Conservation (phyloP, 2,329 filamentous ascomycete genomes). For the Pseudocercospora vitis region DNA sequence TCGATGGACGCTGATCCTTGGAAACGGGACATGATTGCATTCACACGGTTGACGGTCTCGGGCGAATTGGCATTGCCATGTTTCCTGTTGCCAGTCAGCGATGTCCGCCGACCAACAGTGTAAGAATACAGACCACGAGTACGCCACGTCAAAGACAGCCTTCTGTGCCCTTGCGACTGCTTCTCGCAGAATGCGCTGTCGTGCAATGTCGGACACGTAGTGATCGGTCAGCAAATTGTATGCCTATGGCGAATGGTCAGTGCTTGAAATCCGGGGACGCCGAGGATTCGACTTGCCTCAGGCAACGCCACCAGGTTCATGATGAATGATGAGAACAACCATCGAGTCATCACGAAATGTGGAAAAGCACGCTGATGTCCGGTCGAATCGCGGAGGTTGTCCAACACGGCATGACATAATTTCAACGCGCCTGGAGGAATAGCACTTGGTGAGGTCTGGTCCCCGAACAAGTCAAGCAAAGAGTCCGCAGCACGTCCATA, state of each 20-base stretch:
- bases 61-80: constrained; percentile 64
- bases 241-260: constrained; percentile 51
- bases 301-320: constrained; percentile 82
- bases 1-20: constrained; percentile 17
- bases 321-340: constrained; percentile 87
- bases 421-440: constrained; percentile 84
- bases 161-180: constrained; percentile 78
- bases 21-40: constrained; percentile 69
- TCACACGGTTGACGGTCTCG: constrained; percentile 66
- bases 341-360: constrained; percentile 83
- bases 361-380: constrained; percentile 69
- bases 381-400: constrained; percentile 63
- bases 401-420: constrained; percentile 78
- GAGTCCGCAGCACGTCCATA: constrained; percentile 78
- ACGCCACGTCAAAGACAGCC: constrained; percentile 72
- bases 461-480: constrained; percentile 82
- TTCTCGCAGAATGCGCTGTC: constrained; percentile 71
- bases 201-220: constrained; percentile 86
- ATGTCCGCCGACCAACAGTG: not conserved
- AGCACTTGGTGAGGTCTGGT: constrained; percentile 72
- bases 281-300: constrained; percentile 58
- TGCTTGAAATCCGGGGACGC: no score
- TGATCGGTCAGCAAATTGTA: constrained; percentile 75
- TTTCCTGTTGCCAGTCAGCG: constrained; percentile 44
- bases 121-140: constrained; percentile 59